Conservation (phyloP, 2,329 filamentous ascomycete species). For the Colletotrichum somersetense region DNA sequence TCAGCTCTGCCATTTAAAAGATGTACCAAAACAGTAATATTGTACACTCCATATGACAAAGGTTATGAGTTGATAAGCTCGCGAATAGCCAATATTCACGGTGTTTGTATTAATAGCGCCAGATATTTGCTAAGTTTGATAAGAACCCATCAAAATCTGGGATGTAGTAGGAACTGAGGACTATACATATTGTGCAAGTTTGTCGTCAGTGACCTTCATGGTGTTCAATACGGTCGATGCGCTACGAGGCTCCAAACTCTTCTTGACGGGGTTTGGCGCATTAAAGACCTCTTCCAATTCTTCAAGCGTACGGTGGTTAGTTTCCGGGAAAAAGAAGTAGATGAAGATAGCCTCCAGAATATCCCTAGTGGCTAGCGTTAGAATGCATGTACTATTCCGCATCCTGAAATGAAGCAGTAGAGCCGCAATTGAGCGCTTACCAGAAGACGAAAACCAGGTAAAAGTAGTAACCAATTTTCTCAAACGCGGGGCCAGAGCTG, state of each 20-base stretch:
- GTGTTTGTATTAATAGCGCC: no score
- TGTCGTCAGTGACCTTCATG: slow-evolving; percentile 39
- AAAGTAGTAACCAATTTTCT: slow-evolving; percentile 59
- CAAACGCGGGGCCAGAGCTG: slow-evolving; percentile 57
- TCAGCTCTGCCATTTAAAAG: background rate
- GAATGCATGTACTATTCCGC: background rate
- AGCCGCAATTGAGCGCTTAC: slow-evolving; percentile 37
- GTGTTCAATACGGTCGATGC: slow-evolving; percentile 56
- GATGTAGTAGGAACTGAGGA: background rate
- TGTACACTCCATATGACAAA: background rate
- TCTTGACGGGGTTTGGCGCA: slow-evolving; percentile 60
- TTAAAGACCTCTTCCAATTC: slow-evolving; percentile 66
- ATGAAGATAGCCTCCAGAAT: slow-evolving; percentile 57
- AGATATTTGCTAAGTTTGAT: background rate
- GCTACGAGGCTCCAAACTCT: slow-evolving; percentile 56
- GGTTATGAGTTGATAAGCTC: no score
- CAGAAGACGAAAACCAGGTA: slow-evolving; percentile 61
- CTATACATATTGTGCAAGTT: background rate
- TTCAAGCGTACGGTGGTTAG: slow-evolving; percentile 64
- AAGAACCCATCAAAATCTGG: background rate
- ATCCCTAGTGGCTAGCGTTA: slow-evolving; percentile 44
- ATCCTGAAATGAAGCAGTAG: background rate
- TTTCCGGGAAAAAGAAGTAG: slow-evolving; percentile 65
- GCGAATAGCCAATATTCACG: no score
- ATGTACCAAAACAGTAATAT: background rate